Percentiles rank a stretch among this genome's conserved stretches.
Conservation (phyloP, 73 alveolate species). For the Tetrahymena elliotti region DNA sequence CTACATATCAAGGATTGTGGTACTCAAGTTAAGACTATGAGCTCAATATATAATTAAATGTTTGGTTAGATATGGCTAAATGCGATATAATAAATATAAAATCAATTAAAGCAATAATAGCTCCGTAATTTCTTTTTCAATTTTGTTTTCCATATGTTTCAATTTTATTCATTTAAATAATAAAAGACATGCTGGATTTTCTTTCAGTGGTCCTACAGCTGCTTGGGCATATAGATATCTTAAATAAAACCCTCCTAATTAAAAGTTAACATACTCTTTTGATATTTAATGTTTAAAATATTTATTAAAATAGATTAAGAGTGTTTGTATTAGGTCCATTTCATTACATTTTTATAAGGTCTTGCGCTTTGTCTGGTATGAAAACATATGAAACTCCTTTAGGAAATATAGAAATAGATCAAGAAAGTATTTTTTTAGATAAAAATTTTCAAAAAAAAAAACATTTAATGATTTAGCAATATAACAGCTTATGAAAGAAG, state of each 20-base stretch:
- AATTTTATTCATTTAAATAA: not conserved
- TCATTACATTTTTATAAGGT: slow-evolving; percentile 28
- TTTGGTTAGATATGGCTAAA: slow-evolving; percentile 39
- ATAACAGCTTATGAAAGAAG: slow-evolving; percentile 14
- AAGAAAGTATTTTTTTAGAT: slow-evolving; percentile 4
- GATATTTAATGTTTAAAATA: not conserved
- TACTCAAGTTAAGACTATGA: slow-evolving; percentile 23
- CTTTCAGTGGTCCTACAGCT: slow-evolving; percentile 42
- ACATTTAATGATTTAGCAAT: not conserved
- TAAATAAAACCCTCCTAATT: slow-evolving; percentile 25
- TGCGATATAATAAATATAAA: slow-evolving; percentile 20
- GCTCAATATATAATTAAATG: slow-evolving; percentile 14
- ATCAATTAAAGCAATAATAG: slow-evolving; percentile 14
- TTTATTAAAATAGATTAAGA: not conserved
- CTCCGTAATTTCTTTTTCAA: not conserved
- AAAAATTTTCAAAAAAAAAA: not conserved
- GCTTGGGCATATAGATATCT: slow-evolving; percentile 28
- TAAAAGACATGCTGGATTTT: slow-evolving; percentile 39
- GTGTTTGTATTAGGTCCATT: slow-evolving; percentile 33
- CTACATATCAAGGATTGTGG: slow-evolving; percentile 37
- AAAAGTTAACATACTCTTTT: not conserved
- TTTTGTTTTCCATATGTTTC: not conserved
- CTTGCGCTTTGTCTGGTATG: slow-evolving; percentile 25
- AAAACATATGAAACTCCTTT: slow-evolving; percentile 39
- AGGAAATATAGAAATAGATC: slow-evolving; percentile 28